Percentiles rank a stretch among this genome's conserved stretches.
Conservation (phyloP, 768 basidiomycete genomes). For the Mrakia gelida region DNA sequence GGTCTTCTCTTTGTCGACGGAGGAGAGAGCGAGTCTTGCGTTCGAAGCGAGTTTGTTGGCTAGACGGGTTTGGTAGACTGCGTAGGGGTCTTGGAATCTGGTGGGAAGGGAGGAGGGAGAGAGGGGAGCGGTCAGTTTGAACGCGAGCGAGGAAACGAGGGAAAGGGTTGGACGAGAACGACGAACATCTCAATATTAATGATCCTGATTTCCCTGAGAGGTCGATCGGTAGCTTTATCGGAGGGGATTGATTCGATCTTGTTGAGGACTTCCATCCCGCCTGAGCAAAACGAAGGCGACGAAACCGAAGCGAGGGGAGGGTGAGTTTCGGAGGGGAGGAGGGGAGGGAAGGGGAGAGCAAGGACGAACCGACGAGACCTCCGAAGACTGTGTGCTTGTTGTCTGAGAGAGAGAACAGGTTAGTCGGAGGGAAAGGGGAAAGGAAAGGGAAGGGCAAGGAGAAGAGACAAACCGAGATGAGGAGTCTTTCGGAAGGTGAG, state of each 20-base stretch:
- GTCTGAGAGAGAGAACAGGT: background rate
- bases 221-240: constrained; percentile 80
- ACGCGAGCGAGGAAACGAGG: background rate
- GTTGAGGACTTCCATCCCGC: constrained; percentile 85
- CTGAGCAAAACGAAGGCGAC: constrained; percentile 39
- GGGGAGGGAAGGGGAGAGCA: background rate
- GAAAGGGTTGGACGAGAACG: background rate
- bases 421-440: background rate
- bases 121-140: background rate
- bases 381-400: constrained; percentile 66
- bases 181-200: constrained; percentile 80
- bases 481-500: constrained; percentile 78
- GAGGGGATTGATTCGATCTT: constrained; percentile 74
- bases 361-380: constrained; percentile 60
- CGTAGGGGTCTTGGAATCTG: constrained; percentile 92
- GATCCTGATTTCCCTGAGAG: constrained; percentile 77
- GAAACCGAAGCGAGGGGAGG: background rate
- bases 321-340: background rate
- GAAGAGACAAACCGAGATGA: constrained; percentile 58
- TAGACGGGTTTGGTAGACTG: constrained; percentile 79
- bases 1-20: constrained; percentile 32
- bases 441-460: no score
- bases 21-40: constrained; percentile 44
- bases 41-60: constrained; percentile 64
- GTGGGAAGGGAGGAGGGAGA: constrained; percentile 24